phyloP scores from a whole-genome alignment of 306 rosid genomes.

The Mucuna pruriens region DNA sequence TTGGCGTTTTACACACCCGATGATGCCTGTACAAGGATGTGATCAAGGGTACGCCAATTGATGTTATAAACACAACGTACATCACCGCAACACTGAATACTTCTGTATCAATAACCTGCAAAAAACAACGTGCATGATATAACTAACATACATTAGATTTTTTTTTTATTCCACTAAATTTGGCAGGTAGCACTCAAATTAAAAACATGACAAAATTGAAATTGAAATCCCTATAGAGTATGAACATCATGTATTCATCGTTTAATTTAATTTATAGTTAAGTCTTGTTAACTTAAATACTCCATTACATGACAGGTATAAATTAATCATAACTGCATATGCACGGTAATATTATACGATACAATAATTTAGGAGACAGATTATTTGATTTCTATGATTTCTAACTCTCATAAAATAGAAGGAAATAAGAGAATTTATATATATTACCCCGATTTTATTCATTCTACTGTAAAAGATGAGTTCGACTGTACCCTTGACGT shows the following conservation, averaged over 20 bases:
- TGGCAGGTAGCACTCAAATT: no score
- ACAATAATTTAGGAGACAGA: no score
- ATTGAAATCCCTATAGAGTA: no score
- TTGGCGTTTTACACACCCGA: neutral
- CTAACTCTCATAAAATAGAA: neutral
- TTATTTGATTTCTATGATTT: no score
- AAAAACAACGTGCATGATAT: neutral
- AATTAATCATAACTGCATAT: no score
- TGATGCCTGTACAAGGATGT: conserved; percentile 12
- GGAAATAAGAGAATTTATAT: neutral
- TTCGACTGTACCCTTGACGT: conserved; percentile 54
- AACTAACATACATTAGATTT: neutral
- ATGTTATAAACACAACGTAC: neutral
- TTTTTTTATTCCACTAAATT: no score
- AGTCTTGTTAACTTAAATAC: no score
- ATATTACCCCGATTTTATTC: neutral
- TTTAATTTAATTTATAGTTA: no score
- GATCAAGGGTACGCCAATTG: conserved; percentile 22
- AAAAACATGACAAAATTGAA: no score
- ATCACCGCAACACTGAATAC: conserved; percentile 29
- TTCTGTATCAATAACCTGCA: conserved; percentile 41
- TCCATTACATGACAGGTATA: no score
- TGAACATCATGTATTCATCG: no score
- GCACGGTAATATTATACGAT: no score
- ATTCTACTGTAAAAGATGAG: conserved; percentile 26